A percentile compares a stretch with the other conserved stretches of the same genome.
phyloP scores from a whole-genome alignment of 805 yeast genomes.

The Kodamaea kaohsiungensis region DNA sequence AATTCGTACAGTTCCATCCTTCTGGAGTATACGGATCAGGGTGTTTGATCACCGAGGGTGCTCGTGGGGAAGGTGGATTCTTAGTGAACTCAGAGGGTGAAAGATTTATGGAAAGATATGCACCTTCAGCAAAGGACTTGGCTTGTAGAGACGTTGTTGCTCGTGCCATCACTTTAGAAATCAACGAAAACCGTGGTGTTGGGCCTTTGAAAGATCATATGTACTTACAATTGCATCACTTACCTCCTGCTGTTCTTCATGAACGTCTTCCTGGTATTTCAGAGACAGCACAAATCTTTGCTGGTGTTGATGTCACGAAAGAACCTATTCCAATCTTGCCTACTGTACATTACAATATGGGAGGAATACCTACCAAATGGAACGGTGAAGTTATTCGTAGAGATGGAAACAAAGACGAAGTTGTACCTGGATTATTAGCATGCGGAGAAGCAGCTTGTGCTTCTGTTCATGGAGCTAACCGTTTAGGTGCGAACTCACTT shows the following conservation, averaged over 20 bases:
- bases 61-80: slow-evolving; percentile 99
- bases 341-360: slow-evolving; percentile 99
- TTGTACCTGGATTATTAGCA: slow-evolving; percentile 91
- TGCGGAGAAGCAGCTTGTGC: slow-evolving; percentile 99
- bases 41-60: slow-evolving; percentile 98
- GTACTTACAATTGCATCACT: slow-evolving; percentile 87
- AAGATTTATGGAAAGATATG: slow-evolving; percentile 99
- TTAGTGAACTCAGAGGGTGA: slow-evolving; percentile 96
- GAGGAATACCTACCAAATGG: slow-evolving; percentile 98
- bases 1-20: slow-evolving; percentile 98
- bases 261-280: slow-evolving; percentile 99
- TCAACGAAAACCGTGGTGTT: slow-evolving; percentile 98
- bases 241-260: slow-evolving; percentile 86
- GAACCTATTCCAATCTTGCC: slow-evolving; percentile 98
- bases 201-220: slow-evolving; percentile 96
- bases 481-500: slow-evolving; percentile 97
- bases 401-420: slow-evolving; percentile 78
- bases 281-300: slow-evolving; percentile 96
- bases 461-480: slow-evolving; percentile 98
- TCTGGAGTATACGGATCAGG: slow-evolving; percentile 99
- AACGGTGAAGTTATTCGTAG: slow-evolving; percentile 89
- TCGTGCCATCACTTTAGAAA: slow-evolving; percentile 97
- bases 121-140: slow-evolving; percentile 97
- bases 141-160: slow-evolving; percentile 99
- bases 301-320: slow-evolving; percentile 99